Evolutionary conservation across 139 green algal genomes (phyloP), one percentile per base, ranked within the genome.

Genomic region (Desmodesmus armatus): DNA sequence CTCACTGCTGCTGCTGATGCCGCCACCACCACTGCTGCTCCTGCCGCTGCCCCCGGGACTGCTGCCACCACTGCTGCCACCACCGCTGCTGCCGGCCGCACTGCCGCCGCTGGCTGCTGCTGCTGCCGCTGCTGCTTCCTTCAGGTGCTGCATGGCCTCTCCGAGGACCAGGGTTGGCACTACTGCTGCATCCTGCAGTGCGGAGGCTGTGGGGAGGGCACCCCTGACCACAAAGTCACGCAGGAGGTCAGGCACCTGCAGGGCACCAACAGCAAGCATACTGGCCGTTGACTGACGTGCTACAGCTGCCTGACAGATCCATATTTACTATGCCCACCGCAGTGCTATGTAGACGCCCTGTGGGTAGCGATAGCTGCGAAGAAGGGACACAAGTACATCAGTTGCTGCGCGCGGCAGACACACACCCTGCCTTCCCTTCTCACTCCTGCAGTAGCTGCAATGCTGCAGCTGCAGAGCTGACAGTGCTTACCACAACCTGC

Each of bases 221-320:
- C 76, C 76, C 2, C 40, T 5, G n/a, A 72, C 9, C 23, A 82
- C 76, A 19, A 72, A 82, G 35, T 72, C n/a, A 25, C 37, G 25
- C 55, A 82, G 23, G 3, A 82, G 41, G 33, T 82, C 76, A 40
- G 76, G 76, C 11, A 72, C 76, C 76, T 82, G 76, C 51, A 81
- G 44, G 29, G 27, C 62, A 71, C n/a, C 27, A 35, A 23, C 58
- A 67, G 23, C 58, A 67, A 9, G 41, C 41, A 62, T n/a, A 7
- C 1, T 21, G 62, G 40, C 39, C 17, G 25, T 15, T 44, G 29
- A 40, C 4, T 9, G 1, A 1, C 7, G 3, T 69, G 60, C 5
- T 27, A 69, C 2, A 39, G 60, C 19, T 25, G 21, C 62, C 27
- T 71, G 62, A 19, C 1, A 39, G 62, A 2, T 21, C 23, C 23